A percentile compares a stretch with the other conserved stretches of the same genome.
Evolutionary conservation across 371 early-diverging fungal species (phyloP).

Genomic region (Smittium mucronatum): DNA sequence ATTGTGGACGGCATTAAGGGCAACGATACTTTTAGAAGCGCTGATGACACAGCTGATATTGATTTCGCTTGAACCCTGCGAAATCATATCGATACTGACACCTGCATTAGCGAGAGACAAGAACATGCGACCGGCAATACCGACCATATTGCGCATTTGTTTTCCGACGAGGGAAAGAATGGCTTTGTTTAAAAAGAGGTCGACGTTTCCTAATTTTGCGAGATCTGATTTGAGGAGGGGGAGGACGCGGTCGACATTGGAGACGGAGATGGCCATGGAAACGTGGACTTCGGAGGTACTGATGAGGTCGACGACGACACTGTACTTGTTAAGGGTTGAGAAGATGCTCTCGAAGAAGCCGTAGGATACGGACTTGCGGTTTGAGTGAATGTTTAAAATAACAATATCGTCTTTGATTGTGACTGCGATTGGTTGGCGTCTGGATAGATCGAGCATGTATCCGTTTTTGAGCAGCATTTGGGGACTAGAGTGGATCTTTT

Average conservation of each 20-base stretch:
- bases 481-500: conserved; percentile 39
- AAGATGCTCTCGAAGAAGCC: conserved; percentile 94
- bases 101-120: conserved; percentile 69
- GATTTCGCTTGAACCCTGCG: conserved; percentile 93
- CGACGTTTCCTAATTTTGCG: conserved; percentile 55
- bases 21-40: conserved; percentile 48
- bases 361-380: conserved; percentile 84
- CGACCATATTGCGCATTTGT: conserved; percentile 92
- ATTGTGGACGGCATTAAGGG: conserved; percentile 81
- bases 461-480: conserved; percentile 58
- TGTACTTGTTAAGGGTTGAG: conserved; percentile 68
- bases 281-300: conserved; percentile 93
- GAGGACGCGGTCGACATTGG: conserved; percentile 45
- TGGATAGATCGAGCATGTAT: conserved; percentile 51
- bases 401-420: conserved; percentile 91
- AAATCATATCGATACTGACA: conserved; percentile 97
- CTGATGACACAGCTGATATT: conserved; percentile 94
- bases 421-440: conserved; percentile 83
- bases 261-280: conserved; percentile 74
- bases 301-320: conserved; percentile 89
- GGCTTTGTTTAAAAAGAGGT: conserved; percentile 68
- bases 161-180: conserved; percentile 92
- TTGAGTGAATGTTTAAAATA: conserved; percentile 88
- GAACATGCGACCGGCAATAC: conserved; percentile 90
- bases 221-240: conserved; percentile 54